Evolutionary conservation across 768 basidiomycete species (phyloP), one percentile per base, ranked within the genome.

Genomic region (Lyophyllum shimeji): DNA sequence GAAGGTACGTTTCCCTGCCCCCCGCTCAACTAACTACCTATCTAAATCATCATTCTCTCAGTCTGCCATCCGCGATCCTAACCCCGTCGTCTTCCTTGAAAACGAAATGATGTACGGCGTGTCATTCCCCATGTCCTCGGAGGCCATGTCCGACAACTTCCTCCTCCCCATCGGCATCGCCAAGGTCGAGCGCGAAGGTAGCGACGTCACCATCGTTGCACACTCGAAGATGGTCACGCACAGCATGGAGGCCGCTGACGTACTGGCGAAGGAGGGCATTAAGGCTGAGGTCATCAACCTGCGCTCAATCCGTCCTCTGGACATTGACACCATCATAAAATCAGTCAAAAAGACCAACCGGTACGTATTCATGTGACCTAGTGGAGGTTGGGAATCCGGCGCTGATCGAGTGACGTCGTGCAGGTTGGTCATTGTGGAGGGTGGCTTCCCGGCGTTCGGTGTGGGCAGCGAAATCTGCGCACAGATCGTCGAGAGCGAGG

Each of bases 101-200:
- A 99, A 99, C 76, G 97, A 99, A 74, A 94, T 99, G 85, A 74
- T 99, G 70, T 99, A 99, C 77, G 97, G 97, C 74, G 86, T 95
- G 60, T 84, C 89, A 33, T 99, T 98, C 89, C 95, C 95, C 48
- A 89, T 98, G 87, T 93, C 94, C 24, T 71, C 86, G 60, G 95
- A 95, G 67, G 95, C 94, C 64, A 87, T 97, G 86, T 94, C 93
- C 50, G 92, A 95, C 71, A 85, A 92, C 76, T 99, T 94, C 84
- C 73, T 95, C 43, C 78, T 98, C 52, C 96, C 95, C 33, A 97
- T 99, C 67, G 97, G 97, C 69, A 98, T 98, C 78, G 89, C 89
- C 71, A 98, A 98, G 77, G 82, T 98, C 57, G 97, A 98, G 78
- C 87, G 90, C 56, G 85, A 87, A 69, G 97, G 97, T 53, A 84